phyloP scores from a whole-genome alignment of 805 yeast genomes.

The Starmerella powellii region DNA sequence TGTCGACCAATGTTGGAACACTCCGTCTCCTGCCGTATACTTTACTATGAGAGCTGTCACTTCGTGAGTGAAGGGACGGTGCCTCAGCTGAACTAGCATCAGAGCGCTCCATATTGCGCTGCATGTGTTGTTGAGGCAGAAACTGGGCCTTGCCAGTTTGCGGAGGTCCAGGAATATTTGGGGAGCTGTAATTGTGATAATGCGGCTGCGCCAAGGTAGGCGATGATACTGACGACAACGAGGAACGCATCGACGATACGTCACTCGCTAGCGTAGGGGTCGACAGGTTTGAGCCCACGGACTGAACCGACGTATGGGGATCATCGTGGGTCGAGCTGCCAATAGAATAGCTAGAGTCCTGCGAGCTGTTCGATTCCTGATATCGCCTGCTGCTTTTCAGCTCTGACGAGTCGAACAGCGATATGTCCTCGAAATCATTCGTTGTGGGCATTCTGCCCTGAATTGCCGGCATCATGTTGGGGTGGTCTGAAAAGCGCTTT shows the following conservation, averaged over 20 bases:
- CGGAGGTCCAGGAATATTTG: background rate
- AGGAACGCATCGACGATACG: conserved; percentile 21
- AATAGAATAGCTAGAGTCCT: background rate
- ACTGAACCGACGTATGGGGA: conserved; percentile 9
- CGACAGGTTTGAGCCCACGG: conserved; percentile 15
- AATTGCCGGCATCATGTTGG: conserved; percentile 8
- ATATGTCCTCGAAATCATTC: conserved; percentile 20
- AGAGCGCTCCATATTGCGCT: too few species aligned
- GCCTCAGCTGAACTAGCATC: too few species aligned
- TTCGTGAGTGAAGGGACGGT: background rate
- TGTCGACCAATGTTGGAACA: conserved; percentile 17
- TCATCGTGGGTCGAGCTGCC: background rate
- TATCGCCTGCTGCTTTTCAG: background rate
- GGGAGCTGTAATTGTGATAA: background rate
- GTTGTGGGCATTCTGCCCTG: conserved; percentile 8
- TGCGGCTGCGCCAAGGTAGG: conserved; percentile 15
- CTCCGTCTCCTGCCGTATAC: conserved; percentile 11
- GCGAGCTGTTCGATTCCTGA: background rate
- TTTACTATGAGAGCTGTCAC: background rate
- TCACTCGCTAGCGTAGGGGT: conserved; percentile 23
- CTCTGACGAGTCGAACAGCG: conserved; percentile 12
- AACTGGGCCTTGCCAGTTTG: background rate
- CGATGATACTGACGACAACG: conserved; percentile 16
- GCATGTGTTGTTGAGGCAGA: too few species aligned
- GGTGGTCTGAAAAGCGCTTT: background rate